Evolutionary conservation across 495 filamentous ascomycete species (phyloP).

Genomic region (Entonaema liquescens): DNA sequence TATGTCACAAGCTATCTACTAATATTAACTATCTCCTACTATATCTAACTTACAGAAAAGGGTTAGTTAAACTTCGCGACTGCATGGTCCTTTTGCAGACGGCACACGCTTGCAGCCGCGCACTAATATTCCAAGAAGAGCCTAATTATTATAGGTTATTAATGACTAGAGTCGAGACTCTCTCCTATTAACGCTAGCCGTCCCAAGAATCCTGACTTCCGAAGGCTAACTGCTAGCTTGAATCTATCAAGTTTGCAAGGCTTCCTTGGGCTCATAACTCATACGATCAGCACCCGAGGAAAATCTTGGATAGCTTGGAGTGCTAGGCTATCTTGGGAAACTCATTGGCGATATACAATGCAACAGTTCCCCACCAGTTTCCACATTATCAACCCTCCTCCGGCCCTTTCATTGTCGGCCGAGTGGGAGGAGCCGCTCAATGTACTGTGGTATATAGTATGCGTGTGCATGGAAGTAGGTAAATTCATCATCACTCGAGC

Average conservation of each 20-base stretch:
- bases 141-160: constrained; percentile 32
- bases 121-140: constrained; percentile 28
- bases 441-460: constrained; percentile 2
- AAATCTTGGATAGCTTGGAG: constrained; percentile 30
- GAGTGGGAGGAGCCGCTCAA: constrained; percentile 39
- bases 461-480: constrained; percentile 1
- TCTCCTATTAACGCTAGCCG: constrained; percentile 16
- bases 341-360: constrained; percentile 25
- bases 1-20: constrained; percentile 1
- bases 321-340: constrained; percentile 37
- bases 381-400: constrained; percentile 30
- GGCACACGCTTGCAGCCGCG: constrained; percentile 33
- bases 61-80: constrained; percentile 12
- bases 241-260: constrained; percentile 17
- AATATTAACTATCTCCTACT: too few species aligned
- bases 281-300: constrained; percentile 37
- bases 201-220: constrained; percentile 24
- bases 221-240: constrained; percentile 28
- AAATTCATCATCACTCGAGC: constrained; percentile 4
- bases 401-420: constrained; percentile 30
- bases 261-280: constrained; percentile 26
- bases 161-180: constrained; percentile 32
- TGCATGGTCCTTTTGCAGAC: constrained; percentile 44
- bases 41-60: neutral
- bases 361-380: constrained; percentile 36